Evolutionary conservation across 2,329 filamentous ascomycete genomes (phyloP).

Genomic region (Nothopassalora personata): DNA sequence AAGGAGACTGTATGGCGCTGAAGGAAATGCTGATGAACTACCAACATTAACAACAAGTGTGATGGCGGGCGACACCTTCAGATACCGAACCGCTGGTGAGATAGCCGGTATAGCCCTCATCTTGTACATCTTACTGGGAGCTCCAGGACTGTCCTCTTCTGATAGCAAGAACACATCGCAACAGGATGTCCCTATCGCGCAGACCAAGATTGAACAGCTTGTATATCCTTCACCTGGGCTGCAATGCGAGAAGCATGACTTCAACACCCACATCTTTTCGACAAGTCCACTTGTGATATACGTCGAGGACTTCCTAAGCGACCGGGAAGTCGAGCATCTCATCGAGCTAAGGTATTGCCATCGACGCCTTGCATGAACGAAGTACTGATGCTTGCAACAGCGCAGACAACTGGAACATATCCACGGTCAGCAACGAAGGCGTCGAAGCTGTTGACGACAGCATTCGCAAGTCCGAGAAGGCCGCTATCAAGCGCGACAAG

Average conservation of each 20-base stretch:
- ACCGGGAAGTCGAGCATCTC: conserved; percentile 17
- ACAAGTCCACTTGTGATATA: conserved; percentile 54
- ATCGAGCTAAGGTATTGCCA: conserved; percentile 47
- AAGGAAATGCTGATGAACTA: too few relatives aligned
- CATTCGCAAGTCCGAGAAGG: conserved; percentile 51
- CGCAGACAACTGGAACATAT: conserved; percentile 47
- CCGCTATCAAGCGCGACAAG: conserved; percentile 43
- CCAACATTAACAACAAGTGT: neutral
- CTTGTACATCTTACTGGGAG: conserved; percentile 31
- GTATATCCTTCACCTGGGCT: conserved; percentile 38
- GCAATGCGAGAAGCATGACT: conserved; percentile 36
- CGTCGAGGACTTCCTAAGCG: conserved; percentile 35
- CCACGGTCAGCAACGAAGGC: conserved; percentile 50
- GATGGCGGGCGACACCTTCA: conserved; percentile 12
- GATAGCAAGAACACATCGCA: neutral
- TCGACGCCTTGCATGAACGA: neutral
- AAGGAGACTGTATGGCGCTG: neutral
- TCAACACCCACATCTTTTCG: conserved; percentile 47
- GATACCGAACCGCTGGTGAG: conserved; percentile 31
- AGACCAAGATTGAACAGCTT: conserved; percentile 35
- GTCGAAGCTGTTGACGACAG: conserved; percentile 43
- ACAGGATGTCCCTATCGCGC: conserved; percentile 12
- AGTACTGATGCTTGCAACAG: conserved; percentile 17
- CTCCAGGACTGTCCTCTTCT: conserved; percentile 22
- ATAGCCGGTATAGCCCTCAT: conserved; percentile 27